Conservation (phyloP, 208 protist genomes). For the Trypanosoma lewisi region DNA sequence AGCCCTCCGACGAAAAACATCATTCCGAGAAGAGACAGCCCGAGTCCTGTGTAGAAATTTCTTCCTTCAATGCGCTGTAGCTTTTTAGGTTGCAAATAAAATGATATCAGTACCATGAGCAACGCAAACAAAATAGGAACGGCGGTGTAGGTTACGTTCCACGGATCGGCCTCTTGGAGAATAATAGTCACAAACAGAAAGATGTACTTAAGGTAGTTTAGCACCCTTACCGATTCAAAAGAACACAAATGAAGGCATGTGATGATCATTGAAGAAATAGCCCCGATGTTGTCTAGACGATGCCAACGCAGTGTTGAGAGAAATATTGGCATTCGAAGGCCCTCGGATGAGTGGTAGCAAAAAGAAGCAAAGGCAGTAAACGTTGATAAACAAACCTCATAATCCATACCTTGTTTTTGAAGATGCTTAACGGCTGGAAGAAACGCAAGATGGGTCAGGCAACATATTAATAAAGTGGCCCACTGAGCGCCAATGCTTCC, state of each 20-base stretch:
- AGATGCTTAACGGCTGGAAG: constrained; percentile 32
- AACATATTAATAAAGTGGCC: constrained; percentile 45
- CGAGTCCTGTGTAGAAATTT: constrained; percentile 12
- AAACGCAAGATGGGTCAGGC: constrained; percentile 51
- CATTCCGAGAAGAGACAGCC: constrained; percentile 1
- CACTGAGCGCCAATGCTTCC: not conserved
- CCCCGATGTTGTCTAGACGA: constrained; percentile 32
- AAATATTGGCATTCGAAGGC: constrained; percentile 24
- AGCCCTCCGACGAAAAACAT: constrained; percentile 27
- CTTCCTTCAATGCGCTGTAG: constrained; percentile 13
- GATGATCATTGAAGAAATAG: constrained; percentile 25
- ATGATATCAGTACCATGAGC: constrained; percentile 14
- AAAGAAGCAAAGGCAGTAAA: constrained; percentile 30
- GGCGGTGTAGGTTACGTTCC: constrained; percentile 28
- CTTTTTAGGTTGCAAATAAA: constrained; percentile 13
- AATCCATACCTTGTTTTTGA: constrained; percentile 24
- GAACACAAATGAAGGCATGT: constrained; percentile 21
- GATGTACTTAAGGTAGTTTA: constrained; percentile 26
- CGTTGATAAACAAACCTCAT: constrained; percentile 27
- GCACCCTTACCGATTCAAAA: constrained; percentile 18
- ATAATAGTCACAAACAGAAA: constrained; percentile 26
- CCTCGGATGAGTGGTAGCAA: constrained; percentile 31
- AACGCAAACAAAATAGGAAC: constrained; percentile 20
- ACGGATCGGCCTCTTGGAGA: constrained; percentile 31
- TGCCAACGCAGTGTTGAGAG: constrained; percentile 32